A percentile compares a stretch with the other conserved stretches of the same genome.
These are phyloP conservation scores for Mycena metata DNA, from an alignment of 768 basidiomycete genomes.

Conservation along the genomic window DNA sequence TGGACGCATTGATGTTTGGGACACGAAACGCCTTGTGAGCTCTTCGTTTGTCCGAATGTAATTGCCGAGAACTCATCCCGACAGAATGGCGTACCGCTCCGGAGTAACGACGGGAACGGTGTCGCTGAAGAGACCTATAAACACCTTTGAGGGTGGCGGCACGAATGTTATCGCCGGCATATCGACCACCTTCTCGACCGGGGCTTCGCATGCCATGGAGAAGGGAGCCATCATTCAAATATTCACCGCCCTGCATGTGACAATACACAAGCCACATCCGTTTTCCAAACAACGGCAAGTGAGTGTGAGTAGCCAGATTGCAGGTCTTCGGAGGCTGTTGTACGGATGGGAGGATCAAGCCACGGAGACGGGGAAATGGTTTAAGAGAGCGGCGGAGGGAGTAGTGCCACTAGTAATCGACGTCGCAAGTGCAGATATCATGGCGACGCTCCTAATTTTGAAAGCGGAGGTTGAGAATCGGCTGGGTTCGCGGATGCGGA, in stretches of 20 bases:
- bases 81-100: constrained; percentile 72
- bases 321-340: constrained; percentile 72
- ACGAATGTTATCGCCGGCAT: constrained; percentile 69
- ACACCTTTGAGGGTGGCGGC: constrained; percentile 49
- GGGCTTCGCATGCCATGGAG: constrained; percentile 69
- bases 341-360: constrained; percentile 63
- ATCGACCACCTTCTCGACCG: constrained; percentile 73
- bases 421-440: constrained; percentile 78
- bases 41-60: constrained; percentile 6
- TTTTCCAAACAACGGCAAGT: constrained; percentile 46
- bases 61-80: constrained; percentile 14
- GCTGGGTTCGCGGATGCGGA: constrained; percentile 68
- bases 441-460: constrained; percentile 76
- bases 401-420: constrained; percentile 76
- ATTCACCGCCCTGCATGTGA: constrained; percentile 73
- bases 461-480: constrained; percentile 76
- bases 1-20: constrained; percentile 79
- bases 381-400: constrained; percentile 72
- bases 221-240: constrained; percentile 72
- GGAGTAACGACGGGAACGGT: constrained; percentile 77
- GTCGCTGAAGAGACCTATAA: constrained; percentile 56
- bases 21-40: constrained; percentile 82
- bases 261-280: constrained; percentile 59
- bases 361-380: constrained; percentile 66
- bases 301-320: constrained; percentile 78